phyloP scores from a whole-genome alignment of 805 yeast species.

The Spencermartinsiella europaea region DNA sequence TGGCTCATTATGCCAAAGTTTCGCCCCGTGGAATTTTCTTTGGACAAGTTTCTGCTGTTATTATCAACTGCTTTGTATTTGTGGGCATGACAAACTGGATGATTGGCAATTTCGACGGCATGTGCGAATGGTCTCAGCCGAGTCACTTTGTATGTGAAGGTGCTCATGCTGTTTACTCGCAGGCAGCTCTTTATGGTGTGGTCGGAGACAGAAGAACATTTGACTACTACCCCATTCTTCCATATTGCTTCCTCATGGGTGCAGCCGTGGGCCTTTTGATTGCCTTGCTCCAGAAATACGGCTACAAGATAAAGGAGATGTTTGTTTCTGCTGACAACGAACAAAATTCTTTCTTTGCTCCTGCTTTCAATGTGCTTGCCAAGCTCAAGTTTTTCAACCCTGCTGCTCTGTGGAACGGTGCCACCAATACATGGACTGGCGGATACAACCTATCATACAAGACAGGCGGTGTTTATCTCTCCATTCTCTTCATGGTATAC shows the following conservation, averaged over 20 bases:
- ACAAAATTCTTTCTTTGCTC: slow-evolving; percentile 13
- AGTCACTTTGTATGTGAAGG: slow-evolving; percentile 33
- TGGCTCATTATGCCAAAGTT: slow-evolving; percentile 41
- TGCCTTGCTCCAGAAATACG: slow-evolving; percentile 22
- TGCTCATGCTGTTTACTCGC: slow-evolving; percentile 43
- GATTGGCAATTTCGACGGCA: slow-evolving; percentile 29
- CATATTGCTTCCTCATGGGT: slow-evolving; percentile 39
- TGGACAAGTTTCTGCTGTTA: slow-evolving; percentile 38
- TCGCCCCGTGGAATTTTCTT: slow-evolving; percentile 41
- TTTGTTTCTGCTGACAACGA: slow-evolving; percentile 15
- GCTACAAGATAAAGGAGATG: background rate
- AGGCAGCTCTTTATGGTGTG: slow-evolving; percentile 41
- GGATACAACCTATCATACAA: slow-evolving; percentile 40
- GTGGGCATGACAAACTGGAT: slow-evolving; percentile 33
- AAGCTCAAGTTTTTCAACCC: slow-evolving; percentile 36
- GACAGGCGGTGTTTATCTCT: slow-evolving; percentile 37
- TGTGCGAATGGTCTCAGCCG: slow-evolving; percentile 39
- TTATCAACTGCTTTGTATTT: slow-evolving; percentile 32
- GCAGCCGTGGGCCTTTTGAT: slow-evolving; percentile 28
- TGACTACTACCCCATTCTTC: slow-evolving; percentile 41
- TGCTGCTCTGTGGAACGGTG: slow-evolving; percentile 42
- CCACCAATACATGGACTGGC: slow-evolving; percentile 33
- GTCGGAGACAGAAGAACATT: slow-evolving; percentile 39
- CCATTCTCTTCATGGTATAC: slow-evolving; percentile 41
- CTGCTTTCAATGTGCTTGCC: slow-evolving; percentile 2